Base-by-base conservation (phyloP, 805 yeast genomes). In the Suhomyces kilbournensis region DNA sequence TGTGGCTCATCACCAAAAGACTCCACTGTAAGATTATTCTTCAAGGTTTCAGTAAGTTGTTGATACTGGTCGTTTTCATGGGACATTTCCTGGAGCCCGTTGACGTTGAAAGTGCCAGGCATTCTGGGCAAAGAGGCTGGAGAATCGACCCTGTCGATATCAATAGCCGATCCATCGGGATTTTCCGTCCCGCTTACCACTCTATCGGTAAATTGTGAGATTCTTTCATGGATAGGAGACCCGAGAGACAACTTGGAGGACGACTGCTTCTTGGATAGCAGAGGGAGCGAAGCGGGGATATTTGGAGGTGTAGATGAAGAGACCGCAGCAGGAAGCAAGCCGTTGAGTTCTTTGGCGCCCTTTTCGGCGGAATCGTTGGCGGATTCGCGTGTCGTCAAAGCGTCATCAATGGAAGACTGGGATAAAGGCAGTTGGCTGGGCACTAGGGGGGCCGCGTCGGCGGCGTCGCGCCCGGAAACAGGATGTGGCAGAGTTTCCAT, bases 71-170 rank as follows among this genome's bases (percentile, higher is more conserved):
- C 30, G 40, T 50, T 45, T 44, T 43, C 49, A 28, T 28, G 32
- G 7, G 32, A 28, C 25, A 35, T n/a, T 32, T 50, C 25, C n/a
- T 72, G 68, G 35, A 79, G 60, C 1, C 80, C 86, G 34, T 69
- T 76, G 48, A 80, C 80, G 48, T 76, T 69, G 51, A 73, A 63
- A 0, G 80, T 72, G 2, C 77, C 83, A 0, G 80, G 77, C 56
- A 72, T 65, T 26, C 82, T 63, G 7, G 82, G 83, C 8, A 47
- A 23, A n/a, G 44, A n/a, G 19, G 52, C 44, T 15, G 55, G 52
- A 34, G 47, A 42, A 9, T 47, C 51, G 32, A 34, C 44, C 7
- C 44, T 28, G 26, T 34, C 42, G 22, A 44, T 38, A 30, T 32
- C 46, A 6, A 28, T 34, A 5, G 49, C 19, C 4, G 44, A 46